Evolutionary conservation across 1,284 basidiomycete genomes (phyloP).

Genomic region (Trametes polyzona): DNA sequence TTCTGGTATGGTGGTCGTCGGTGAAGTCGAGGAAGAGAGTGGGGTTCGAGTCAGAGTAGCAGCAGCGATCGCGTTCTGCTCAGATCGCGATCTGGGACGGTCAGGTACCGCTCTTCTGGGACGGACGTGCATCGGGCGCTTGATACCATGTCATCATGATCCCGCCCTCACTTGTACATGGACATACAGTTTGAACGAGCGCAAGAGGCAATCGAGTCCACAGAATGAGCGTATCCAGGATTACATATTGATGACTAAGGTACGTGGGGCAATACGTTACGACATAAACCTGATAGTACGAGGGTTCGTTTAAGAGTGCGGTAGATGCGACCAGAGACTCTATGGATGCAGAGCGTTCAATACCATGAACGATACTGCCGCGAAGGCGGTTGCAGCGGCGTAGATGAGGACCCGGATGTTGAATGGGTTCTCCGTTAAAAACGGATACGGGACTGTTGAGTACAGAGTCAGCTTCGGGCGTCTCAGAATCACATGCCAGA

Average conservation of each 20-base stretch:
- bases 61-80: conserved; percentile 5
- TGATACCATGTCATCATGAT: no score
- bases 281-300: no score
- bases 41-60: not conserved
- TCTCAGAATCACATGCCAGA: not conserved
- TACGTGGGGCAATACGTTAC: not conserved
- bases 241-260: no score
- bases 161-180: no score
- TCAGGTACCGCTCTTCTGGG: no score
- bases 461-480: conserved; percentile 1
- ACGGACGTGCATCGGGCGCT: conserved; percentile 15
- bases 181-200: not conserved
- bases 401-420: conserved; percentile 66
- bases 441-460: conserved; percentile 77
- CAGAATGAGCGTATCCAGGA: not conserved
- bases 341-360: conserved; percentile 52
- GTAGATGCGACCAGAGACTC: not conserved
- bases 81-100: conserved; percentile 19
- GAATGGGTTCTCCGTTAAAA: conserved; percentile 66
- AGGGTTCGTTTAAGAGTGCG: no score
- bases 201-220: not conserved
- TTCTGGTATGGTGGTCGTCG: not conserved
- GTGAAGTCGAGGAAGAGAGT: not conserved
- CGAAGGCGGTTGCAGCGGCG: conserved; percentile 51
- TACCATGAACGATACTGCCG: conserved; percentile 58